Conservation (phyloP, 495 filamentous ascomycete genomes). For the Barbatosphaeria neglecta region DNA sequence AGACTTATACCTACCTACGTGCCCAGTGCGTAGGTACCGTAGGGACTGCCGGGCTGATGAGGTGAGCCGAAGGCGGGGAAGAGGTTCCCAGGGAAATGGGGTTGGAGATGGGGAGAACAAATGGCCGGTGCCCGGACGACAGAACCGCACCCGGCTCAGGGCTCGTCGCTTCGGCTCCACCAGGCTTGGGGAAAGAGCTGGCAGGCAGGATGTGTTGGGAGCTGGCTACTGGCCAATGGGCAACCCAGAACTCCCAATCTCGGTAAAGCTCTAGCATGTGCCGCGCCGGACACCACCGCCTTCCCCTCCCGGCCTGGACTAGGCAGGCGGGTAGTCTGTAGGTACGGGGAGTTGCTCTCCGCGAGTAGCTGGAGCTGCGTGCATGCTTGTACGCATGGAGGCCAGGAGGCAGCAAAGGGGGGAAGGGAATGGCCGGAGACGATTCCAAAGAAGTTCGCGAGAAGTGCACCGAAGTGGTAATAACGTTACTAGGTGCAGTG, state of each 20-base stretch:
- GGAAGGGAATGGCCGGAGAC: too few relatives aligned
- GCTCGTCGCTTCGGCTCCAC: too few relatives aligned
- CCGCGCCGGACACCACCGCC: too few relatives aligned
- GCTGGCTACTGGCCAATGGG: not conserved
- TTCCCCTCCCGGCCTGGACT: not conserved
- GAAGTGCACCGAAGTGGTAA: too few relatives aligned
- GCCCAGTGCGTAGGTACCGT: not conserved
- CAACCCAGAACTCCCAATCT: not conserved
- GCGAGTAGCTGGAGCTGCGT: too few relatives aligned
- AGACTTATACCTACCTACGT: not conserved
- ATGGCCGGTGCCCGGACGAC: not conserved
- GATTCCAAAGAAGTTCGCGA: too few relatives aligned
- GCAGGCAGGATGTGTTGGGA: not conserved
- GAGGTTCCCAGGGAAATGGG: not conserved
- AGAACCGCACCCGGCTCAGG: not conserved
- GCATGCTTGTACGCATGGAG: too few relatives aligned
- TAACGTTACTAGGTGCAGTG: too few relatives aligned
- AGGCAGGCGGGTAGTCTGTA: too few relatives aligned
- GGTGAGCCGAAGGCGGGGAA: not conserved
- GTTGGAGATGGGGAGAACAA: not conserved
- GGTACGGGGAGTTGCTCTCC: too few relatives aligned
- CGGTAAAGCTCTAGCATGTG: not conserved
- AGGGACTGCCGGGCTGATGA: not conserved
- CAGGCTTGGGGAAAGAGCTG: too few relatives aligned
- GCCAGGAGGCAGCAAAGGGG: too few relatives aligned